A percentile compares a stretch with the other conserved stretches of the same genome.
phyloP scores from a whole-genome alignment of 2,329 filamentous ascomycete species.

The Aspergillus clavatus region DNA sequence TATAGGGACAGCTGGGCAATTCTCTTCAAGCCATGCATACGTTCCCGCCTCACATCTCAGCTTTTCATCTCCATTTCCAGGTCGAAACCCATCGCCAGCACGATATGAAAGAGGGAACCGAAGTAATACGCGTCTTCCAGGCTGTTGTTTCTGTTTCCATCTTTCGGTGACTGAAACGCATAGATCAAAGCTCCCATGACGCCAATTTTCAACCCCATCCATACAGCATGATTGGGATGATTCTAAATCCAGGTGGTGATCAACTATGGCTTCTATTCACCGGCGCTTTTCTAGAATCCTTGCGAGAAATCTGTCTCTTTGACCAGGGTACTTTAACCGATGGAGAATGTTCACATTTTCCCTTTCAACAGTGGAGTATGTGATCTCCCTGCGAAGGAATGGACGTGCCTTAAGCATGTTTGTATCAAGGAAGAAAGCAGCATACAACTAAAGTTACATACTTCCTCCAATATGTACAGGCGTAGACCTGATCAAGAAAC shows the following conservation, averaged over 20 bases:
- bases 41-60: conserved; percentile 22
- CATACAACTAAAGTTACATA: too few species aligned
- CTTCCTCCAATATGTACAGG: too few species aligned
- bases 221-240: conserved; percentile 10
- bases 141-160: not conserved
- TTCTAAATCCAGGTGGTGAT: conserved; percentile 24
- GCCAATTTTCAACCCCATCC: conserved; percentile 15
- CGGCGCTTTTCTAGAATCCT: conserved; percentile 12
- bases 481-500: too few species aligned
- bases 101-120: conserved; percentile 22
- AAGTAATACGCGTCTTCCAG: conserved; percentile 12
- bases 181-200: conserved; percentile 18
- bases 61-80: conserved; percentile 25
- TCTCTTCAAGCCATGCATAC: conserved; percentile 22
- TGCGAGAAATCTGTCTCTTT: conserved; percentile 18
- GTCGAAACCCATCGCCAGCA: conserved; percentile 16
- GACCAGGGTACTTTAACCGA: conserved; percentile 15
- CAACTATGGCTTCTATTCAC: conserved; percentile 22
- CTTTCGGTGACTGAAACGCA: not conserved
- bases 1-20: conserved; percentile 21
- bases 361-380: conserved; percentile 16
- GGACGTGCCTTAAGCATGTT: conserved; percentile 7
- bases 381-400: conserved; percentile 18
- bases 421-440: too few species aligned
- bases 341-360: conserved; percentile 22